Percentiles rank a stretch among this genome's conserved stretches.
Conservation (phyloP, 2,329 filamentous ascomycete species). For the Fusarium sp. region DNA sequence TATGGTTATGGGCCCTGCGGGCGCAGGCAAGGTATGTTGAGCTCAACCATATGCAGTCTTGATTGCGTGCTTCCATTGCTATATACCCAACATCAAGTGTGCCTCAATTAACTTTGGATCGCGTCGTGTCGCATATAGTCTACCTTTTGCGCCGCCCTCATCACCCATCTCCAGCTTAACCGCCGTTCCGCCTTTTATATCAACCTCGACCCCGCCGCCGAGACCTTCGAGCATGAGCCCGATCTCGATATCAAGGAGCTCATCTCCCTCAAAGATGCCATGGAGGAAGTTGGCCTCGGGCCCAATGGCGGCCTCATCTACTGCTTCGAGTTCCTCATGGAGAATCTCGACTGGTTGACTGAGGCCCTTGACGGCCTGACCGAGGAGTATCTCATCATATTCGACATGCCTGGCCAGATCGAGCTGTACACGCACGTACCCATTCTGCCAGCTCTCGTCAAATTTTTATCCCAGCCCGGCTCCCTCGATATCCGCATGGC, state of each 20-base stretch:
- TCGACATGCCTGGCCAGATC: conserved; percentile 99
- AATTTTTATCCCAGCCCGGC: conserved; percentile 81
- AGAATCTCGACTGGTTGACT: conserved; percentile 92
- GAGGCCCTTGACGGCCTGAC: conserved; percentile 85
- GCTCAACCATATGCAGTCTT: conserved; percentile 19
- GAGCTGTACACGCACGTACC: conserved; percentile 98
- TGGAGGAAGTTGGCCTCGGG: conserved; percentile 92
- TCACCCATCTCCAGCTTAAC: conserved; percentile 90
- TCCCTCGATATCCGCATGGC: conserved; percentile 90
- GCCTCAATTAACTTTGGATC: conserved; percentile 24
- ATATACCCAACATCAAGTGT: conserved; percentile 9
- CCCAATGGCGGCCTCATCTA: conserved; percentile 95
- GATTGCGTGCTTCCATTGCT: conserved; percentile 36
- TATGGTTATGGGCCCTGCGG: conserved; percentile 95
- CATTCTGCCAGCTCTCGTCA: conserved; percentile 85
- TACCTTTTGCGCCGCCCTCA: conserved; percentile 93
- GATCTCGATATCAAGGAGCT: conserved; percentile 96
- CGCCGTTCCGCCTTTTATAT: conserved; percentile 97
- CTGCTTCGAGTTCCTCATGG: conserved; percentile 95
- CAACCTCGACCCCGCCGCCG: conserved; percentile 96
- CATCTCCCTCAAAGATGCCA: conserved; percentile 92
- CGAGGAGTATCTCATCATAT: conserved; percentile 96
- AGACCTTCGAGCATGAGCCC: conserved; percentile 89
- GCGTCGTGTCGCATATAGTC: conserved; percentile 62
- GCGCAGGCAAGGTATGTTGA: conserved; percentile 83